A percentile compares a stretch with the other conserved stretches of the same genome.
phyloP scores from a whole-genome alignment of 106 monocot genomes.

The Cymbidium sinense region DNA sequence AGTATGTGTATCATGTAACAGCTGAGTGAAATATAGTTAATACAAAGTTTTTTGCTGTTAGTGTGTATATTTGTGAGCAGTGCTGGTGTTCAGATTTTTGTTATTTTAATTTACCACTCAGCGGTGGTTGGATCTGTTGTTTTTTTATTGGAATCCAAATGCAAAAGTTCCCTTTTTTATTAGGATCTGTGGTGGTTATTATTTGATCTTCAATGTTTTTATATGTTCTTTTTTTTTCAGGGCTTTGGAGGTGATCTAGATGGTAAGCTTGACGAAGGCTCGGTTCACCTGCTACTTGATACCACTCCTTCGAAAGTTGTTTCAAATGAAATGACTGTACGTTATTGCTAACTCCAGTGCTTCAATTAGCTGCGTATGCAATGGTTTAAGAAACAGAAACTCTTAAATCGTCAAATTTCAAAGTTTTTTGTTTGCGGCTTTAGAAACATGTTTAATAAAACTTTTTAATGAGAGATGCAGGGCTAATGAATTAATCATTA shows the following conservation, averaged over 20 bases:
- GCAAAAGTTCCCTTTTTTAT: neutral
- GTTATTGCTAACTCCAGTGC: conserved; percentile 13
- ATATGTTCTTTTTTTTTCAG: conserved; percentile 24
- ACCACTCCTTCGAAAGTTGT: conserved; percentile 92
- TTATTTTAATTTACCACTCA: neutral
- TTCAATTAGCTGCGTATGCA: neutral
- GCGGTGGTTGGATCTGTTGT: neutral
- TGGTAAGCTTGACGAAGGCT: conserved; percentile 77
- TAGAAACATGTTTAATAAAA: neutral
- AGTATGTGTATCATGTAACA: neutral
- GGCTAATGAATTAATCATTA: neutral
- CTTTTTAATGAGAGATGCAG: neutral
- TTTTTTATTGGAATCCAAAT: neutral
- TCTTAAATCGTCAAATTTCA: neutral
- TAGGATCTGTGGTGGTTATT: neutral
- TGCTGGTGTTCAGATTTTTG: neutral
- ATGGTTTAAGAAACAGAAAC: neutral
- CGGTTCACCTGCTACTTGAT: conserved; percentile 86
- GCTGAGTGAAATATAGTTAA: neutral
- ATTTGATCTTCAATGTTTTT: neutral
- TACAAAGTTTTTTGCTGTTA: neutral
- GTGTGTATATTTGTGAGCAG: neutral
- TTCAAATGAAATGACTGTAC: conserved; percentile 88
- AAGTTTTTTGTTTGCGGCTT: neutral
- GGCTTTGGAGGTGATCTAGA: conserved; percentile 60